phyloP scores from a whole-genome alignment of 2,329 filamentous ascomycete genomes.

The Talaromyces piceae region DNA sequence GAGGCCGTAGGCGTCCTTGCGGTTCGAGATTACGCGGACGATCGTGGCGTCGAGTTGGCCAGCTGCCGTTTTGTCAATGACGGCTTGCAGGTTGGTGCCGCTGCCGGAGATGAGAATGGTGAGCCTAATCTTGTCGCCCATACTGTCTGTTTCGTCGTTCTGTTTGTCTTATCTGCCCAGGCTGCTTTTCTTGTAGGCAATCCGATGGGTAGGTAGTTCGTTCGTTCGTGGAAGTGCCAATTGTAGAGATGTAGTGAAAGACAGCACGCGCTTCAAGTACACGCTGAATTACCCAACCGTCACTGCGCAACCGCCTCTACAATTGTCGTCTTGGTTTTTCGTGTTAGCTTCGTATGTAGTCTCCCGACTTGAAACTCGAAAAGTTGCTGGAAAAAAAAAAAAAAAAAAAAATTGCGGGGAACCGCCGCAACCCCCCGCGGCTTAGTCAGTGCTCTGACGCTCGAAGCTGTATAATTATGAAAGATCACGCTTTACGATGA shows the following conservation, averaged over 20 bases:
- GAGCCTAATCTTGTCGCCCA: conserved; percentile 42
- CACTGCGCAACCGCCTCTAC: too few relatives aligned
- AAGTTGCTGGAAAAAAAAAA: background rate
- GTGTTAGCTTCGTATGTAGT: too few relatives aligned
- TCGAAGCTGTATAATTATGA: too few relatives aligned
- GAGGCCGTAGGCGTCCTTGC: conserved; percentile 58
- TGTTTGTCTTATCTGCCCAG: too few relatives aligned
- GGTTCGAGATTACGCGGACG: conserved; percentile 59
- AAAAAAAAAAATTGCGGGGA: background rate
- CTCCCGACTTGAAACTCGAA: background rate
- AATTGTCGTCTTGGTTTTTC: too few relatives aligned
- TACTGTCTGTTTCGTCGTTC: conserved; percentile 10
- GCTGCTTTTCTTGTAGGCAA: too few relatives aligned
- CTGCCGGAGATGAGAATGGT: conserved; percentile 65
- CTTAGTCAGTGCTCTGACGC: background rate
- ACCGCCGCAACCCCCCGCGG: background rate
- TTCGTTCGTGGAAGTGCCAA: too few relatives aligned
- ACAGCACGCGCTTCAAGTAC: too few relatives aligned
- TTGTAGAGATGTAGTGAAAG: too few relatives aligned
- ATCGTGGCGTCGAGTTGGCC: conserved; percentile 46
- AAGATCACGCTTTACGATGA: too few relatives aligned
- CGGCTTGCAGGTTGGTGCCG: conserved; percentile 71
- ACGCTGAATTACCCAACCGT: too few relatives aligned
- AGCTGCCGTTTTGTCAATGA: conserved; percentile 52
- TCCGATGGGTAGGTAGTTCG: too few relatives aligned